Base-by-base conservation (phyloP, 2,329 filamentous ascomycete species). In the Sarocladium kiliense region DNA sequence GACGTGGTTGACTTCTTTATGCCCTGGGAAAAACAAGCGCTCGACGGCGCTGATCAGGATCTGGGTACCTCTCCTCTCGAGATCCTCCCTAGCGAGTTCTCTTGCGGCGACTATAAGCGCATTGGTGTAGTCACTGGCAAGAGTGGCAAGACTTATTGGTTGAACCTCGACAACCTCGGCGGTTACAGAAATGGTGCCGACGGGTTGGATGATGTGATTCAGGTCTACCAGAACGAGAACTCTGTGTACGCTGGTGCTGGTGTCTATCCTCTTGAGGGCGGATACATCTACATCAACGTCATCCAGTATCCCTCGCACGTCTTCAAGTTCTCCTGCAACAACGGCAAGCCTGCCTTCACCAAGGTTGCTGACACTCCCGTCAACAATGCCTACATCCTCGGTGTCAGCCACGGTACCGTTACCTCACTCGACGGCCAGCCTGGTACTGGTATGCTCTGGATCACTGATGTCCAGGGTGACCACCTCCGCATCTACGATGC, bases 401-500 rank as follows among this genome's bases (percentile, higher is more conserved):
- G 81, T 26, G 77, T 81, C 30, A 76, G 79, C 25, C 80, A 84
- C 57, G 78, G 79, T 21, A 81, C 80, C 0, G 77, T 76, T 0
- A 84, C 81, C 0, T 80, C 80, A 0, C 68, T 82, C 45, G 74
- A 79, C 54, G 77, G 76, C 3, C 71, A 81, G 59, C 64, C 71
- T 2, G 81, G 80, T 2, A 82, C 79, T 1, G 81, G 80, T 25
- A 72, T 84, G 1, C 63, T 82, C 5, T 84, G 81, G 81, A 75
- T 74, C 1, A 76, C 74, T 1, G 81, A 84, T 55, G 77, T 82
- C 0, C 76, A 82, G 58, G 78, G 78, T 5, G 67, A 69, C 6
- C 77, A 77, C 56, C 69, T 82, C 10, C 72, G 77, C 19, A 72
- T 81, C 32, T 82, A 81, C 60, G 72, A 80, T 21, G 76, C 79